Conservation (phyloP, 225 moss, liverwort and hornwort genomes). For the Polytrichum commune region DNA sequence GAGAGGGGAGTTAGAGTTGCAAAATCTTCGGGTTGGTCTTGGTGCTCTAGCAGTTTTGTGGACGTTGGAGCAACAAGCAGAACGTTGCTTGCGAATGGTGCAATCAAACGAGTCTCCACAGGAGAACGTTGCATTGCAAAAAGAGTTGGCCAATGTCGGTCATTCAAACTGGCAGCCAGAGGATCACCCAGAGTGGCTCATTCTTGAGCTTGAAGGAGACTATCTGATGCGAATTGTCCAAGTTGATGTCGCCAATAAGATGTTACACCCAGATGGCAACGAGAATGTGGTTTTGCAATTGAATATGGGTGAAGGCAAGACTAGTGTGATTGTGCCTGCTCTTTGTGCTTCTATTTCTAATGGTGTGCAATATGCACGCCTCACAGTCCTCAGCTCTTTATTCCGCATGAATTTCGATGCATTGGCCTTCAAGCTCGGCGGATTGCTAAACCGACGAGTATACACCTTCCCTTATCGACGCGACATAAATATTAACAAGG, state of each 20-base stretch:
- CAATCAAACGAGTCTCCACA: not conserved
- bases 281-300: conserved; percentile 24
- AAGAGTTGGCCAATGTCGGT: conserved; percentile 19
- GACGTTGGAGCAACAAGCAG: conserved; percentile 41
- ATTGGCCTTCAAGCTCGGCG: conserved; percentile 33
- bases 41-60: conserved; percentile 38
- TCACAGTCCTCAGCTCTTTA: conserved; percentile 31
- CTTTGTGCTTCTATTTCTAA: conserved; percentile 30
- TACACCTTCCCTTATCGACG: conserved; percentile 27
- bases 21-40: conserved; percentile 8
- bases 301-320: conserved; percentile 51
- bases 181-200: conserved; percentile 27
- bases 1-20: not conserved
- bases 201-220: conserved; percentile 46
- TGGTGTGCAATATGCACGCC: conserved; percentile 20
- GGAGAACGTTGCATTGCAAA: conserved; percentile 16
- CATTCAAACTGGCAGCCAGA: conserved; percentile 23
- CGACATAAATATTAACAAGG: conserved; percentile 10
- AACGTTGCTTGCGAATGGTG: conserved; percentile 30
- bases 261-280: conserved; percentile 2
- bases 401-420: conserved; percentile 42
- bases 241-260: conserved; percentile 24
- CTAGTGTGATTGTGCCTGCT: conserved; percentile 35
- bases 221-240: conserved; percentile 33
- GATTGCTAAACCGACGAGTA: conserved; percentile 30